phyloP scores from a whole-genome alignment of 2,329 filamentous ascomycete genomes.

The Claviceps monticola region DNA sequence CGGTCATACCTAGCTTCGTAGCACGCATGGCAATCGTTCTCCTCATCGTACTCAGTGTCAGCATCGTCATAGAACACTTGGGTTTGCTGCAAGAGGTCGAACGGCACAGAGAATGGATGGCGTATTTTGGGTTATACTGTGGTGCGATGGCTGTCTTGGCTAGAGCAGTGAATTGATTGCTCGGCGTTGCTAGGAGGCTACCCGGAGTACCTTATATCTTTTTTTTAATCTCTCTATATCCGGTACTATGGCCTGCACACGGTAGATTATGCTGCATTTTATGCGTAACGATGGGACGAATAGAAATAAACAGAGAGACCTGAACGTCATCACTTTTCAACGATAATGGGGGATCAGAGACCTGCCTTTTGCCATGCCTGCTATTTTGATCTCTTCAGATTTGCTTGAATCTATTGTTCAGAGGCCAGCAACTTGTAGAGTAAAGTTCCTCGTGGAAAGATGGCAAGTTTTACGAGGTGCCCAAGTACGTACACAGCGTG shows the following conservation, averaged over 20 bases:
- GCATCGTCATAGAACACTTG: conserved; percentile 16
- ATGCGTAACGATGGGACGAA: not conserved
- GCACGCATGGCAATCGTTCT: conserved; percentile 44
- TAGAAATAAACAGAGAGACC: too few relatives aligned
- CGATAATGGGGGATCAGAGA: too few relatives aligned
- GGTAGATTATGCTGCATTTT: not conserved
- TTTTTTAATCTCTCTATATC: not conserved
- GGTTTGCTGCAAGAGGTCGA: conserved; percentile 10
- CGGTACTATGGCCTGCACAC: not conserved
- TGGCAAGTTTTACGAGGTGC: too few relatives aligned
- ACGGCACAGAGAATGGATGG: conserved; percentile 10
- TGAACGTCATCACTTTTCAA: too few relatives aligned
- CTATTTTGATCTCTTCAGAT: too few relatives aligned
- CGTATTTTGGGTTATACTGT: conserved; percentile 20
- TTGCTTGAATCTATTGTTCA: too few relatives aligned
- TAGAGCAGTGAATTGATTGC: conserved; percentile 3
- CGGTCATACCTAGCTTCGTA: conserved; percentile 40
- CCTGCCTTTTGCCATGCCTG: too few relatives aligned
- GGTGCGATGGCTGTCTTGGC: conserved; percentile 20
- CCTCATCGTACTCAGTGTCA: conserved; percentile 34
- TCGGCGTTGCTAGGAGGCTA: not conserved
- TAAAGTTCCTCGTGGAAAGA: too few relatives aligned
- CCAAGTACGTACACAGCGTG: too few relatives aligned
- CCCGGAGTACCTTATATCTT: not conserved
- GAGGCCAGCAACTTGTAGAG: too few relatives aligned